Evolutionary conservation across 1,284 basidiomycete species (phyloP).

Genomic region (Trametes sp.): DNA sequence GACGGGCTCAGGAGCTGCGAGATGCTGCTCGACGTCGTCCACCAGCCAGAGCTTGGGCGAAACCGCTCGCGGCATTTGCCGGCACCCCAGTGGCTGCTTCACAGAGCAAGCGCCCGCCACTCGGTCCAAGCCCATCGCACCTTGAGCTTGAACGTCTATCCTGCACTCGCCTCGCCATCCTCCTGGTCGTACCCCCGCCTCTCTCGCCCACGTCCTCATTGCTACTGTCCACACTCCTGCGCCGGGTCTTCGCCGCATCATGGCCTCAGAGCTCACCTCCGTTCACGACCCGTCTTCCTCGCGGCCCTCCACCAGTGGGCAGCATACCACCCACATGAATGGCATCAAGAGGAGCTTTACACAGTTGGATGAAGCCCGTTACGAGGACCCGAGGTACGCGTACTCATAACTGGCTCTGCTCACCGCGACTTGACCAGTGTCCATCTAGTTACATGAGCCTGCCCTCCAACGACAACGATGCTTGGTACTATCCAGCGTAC

Average conservation of each 20-base stretch:
- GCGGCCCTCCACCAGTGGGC: constrained; percentile 43
- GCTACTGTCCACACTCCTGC: too few relatives aligned
- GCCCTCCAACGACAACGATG: constrained; percentile 73
- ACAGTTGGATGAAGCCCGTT: constrained; percentile 39
- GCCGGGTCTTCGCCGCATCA: neutral
- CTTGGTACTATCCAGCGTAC: constrained; percentile 81
- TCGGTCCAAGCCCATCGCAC: neutral
- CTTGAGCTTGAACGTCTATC: too few relatives aligned
- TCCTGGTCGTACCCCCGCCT: neutral
- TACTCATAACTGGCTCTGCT: too few relatives aligned
- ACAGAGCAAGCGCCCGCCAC: constrained; percentile 6
- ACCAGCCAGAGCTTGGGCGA: constrained; percentile 7
- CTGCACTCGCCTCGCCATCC: neutral
- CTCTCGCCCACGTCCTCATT: too few relatives aligned
- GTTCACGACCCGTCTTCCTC: constrained; percentile 34
- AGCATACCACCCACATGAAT: constrained; percentile 32
- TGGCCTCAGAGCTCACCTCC: constrained; percentile 25
- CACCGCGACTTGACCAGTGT: neutral
- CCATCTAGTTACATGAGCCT: constrained; percentile 38
- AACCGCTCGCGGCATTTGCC: constrained; percentile 16
- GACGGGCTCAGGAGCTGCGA: constrained; percentile 22
- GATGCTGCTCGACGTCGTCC: constrained; percentile 17
- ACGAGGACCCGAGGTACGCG: constrained; percentile 41
- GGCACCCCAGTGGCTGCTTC: constrained; percentile 5
- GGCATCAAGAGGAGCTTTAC: constrained; percentile 38